Evolutionary conservation across 192 early-diverging fungal genomes (phyloP).

Genomic region (Gryganskiella cystojenkinii): DNA sequence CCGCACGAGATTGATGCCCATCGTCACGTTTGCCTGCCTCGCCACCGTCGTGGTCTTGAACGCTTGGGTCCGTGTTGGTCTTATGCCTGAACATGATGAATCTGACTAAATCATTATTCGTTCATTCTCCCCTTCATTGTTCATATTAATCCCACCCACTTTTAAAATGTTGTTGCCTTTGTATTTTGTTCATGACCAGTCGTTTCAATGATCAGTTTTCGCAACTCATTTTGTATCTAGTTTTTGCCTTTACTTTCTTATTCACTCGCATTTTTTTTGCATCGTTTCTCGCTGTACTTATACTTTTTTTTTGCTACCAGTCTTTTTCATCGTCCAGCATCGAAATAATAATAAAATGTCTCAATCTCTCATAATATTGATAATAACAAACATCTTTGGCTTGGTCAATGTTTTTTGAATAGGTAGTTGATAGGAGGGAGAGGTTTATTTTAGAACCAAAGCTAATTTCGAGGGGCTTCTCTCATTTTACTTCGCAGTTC

Average conservation of each 20-base stretch:
- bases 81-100: slow-evolving; percentile 10
- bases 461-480: no score
- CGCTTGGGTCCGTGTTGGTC: slow-evolving; percentile 7
- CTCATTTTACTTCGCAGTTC: slow-evolving; percentile 10
- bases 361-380: no score
- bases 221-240: background rate
- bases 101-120: background rate
- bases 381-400: no score
- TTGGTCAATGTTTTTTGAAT: no score
- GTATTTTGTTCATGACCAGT: no score
- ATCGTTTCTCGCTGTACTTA: no score
- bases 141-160: no score
- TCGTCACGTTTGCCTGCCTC: slow-evolving; percentile 25
- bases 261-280: background rate
- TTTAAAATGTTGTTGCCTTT: no score
- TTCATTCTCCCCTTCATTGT: background rate
- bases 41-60: slow-evolving; percentile 28
- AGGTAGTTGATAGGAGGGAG: no score
- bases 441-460: no score
- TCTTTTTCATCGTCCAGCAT: background rate
- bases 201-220: background rate
- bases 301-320: background rate
- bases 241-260: background rate
- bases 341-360: no score
- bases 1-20: slow-evolving; percentile 32